A percentile compares a stretch with the other conserved stretches of the same genome.
Conservation (phyloP, 202 grass and related monocot genomes). For the Tripidium arundinaceum region DNA sequence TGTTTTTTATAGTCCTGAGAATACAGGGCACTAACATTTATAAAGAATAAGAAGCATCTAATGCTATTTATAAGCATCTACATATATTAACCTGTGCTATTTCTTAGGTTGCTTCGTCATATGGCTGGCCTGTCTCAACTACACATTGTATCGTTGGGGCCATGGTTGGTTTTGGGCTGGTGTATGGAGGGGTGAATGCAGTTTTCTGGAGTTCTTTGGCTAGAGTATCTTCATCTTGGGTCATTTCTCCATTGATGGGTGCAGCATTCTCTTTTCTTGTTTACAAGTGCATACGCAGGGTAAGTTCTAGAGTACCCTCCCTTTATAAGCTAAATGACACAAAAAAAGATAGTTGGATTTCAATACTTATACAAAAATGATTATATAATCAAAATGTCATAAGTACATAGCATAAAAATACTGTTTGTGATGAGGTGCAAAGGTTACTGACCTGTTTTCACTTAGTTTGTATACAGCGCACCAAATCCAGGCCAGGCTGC, state of each 20-base stretch:
- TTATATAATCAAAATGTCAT: neutral
- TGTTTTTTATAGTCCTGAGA: neutral
- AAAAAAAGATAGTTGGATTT: neutral
- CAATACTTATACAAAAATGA: neutral
- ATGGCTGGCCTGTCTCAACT: constrained; percentile 97
- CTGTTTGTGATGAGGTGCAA: neutral
- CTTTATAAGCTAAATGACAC: constrained; percentile 16
- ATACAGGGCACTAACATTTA: constrained; percentile 25
- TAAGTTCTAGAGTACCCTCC: constrained; percentile 39
- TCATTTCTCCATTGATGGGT: constrained; percentile 91
- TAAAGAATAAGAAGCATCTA: neutral
- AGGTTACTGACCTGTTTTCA: constrained; percentile 28
- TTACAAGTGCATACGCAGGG: constrained; percentile 96
- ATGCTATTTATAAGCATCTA: neutral
- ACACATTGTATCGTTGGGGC: constrained; percentile 98
- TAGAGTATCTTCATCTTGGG: constrained; percentile 91
- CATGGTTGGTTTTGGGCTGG: constrained; percentile 94
- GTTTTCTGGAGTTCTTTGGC: constrained; percentile 98
- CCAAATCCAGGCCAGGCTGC: constrained; percentile 97
- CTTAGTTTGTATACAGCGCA: constrained; percentile 93
- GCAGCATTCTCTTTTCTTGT: constrained; percentile 87
- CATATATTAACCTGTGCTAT: constrained; percentile 7
- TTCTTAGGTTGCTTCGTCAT: constrained; percentile 94
- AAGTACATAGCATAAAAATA: constrained; percentile 9
- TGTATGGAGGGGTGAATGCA: constrained; percentile 72